Percentiles rank a stretch among this genome's conserved stretches.
Evolutionary conservation across 2,329 filamentous ascomycete genomes (phyloP).

Genomic region (Tolypocladium album): DNA sequence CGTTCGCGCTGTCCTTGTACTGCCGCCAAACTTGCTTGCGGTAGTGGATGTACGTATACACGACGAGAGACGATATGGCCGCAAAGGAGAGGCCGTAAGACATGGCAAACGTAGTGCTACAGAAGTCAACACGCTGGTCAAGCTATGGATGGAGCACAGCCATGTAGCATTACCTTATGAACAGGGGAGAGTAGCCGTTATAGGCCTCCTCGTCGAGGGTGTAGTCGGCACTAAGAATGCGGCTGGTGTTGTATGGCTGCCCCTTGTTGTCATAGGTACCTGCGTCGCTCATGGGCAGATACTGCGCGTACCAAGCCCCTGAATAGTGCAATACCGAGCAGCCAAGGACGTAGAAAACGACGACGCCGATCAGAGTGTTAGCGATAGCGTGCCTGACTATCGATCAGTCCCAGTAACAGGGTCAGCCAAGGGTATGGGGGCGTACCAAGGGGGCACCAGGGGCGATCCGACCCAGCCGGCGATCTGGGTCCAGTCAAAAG

Average conservation of each 20-base stretch:
- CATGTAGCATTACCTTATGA: constrained; percentile 36
- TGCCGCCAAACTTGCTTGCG: constrained; percentile 55
- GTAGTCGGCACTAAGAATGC: constrained; percentile 50
- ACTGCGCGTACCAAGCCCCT: constrained; percentile 53
- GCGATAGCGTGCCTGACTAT: constrained; percentile 54
- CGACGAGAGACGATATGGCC: constrained; percentile 56
- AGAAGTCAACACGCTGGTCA: not conserved
- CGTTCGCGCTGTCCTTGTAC: constrained; percentile 45
- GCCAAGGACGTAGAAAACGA: constrained; percentile 53
- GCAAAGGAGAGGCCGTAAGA: constrained; percentile 65
- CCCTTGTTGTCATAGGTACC: constrained; percentile 64
- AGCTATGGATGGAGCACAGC: not conserved
- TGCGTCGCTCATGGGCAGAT: constrained; percentile 59
- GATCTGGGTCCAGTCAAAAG: constrained; percentile 68
- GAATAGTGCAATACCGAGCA: constrained; percentile 53
- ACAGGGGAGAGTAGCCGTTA: constrained; percentile 55
- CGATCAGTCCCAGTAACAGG: not conserved
- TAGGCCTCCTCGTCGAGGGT: constrained; percentile 55
- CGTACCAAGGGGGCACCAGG: constrained; percentile 56
- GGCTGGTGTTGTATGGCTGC: constrained; percentile 49
- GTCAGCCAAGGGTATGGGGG: not conserved
- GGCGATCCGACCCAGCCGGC: constrained; percentile 58
- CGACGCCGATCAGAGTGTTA: constrained; percentile 59
- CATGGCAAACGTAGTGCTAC: constrained; percentile 59
- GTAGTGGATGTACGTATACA: constrained; percentile 58